Percentiles rank a stretch among this genome's conserved stretches.
Evolutionary conservation across 345 rosid genomes (phyloP).

Genomic region (Alliaria petiolata): DNA sequence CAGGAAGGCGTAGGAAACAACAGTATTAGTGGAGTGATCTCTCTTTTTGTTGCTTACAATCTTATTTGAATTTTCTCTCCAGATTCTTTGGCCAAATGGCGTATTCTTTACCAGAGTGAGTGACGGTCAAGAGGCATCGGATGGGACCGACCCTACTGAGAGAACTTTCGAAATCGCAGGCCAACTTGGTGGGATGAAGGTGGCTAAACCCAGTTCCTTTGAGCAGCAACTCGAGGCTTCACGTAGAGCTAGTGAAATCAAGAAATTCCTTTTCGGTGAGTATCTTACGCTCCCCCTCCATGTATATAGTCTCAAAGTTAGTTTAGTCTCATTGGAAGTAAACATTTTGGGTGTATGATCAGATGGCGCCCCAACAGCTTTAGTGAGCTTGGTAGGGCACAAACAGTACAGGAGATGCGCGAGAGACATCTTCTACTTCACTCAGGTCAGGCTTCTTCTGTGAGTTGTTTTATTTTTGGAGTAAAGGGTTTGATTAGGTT

Average conservation of each 20-base stretch:
- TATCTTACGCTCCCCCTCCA: neutral
- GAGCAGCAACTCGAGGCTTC: slow-evolving; percentile 84
- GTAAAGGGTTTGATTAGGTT: too few species aligned
- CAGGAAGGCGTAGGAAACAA: neutral
- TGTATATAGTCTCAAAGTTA: too few species aligned
- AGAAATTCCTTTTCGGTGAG: slow-evolving; percentile 86
- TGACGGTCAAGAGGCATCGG: slow-evolving; percentile 33
- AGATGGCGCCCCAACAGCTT: slow-evolving; percentile 90
- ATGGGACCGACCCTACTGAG: slow-evolving; percentile 34
- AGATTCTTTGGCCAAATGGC: slow-evolving; percentile 96
- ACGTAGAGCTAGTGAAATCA: slow-evolving; percentile 80
- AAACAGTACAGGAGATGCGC: slow-evolving; percentile 95
- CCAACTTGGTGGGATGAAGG: slow-evolving; percentile 57
- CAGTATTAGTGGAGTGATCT: neutral
- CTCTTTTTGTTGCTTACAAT: slow-evolving; percentile 4
- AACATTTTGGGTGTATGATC: slow-evolving; percentile 25
- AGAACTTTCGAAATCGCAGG: slow-evolving; percentile 36
- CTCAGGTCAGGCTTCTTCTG: slow-evolving; percentile 56
- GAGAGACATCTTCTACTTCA: slow-evolving; percentile 86
- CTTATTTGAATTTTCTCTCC: neutral
- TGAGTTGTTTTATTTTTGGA: too few species aligned
- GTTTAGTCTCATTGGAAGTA: neutral
- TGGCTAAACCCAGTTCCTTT: slow-evolving; percentile 53
- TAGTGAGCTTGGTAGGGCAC: slow-evolving; percentile 86
- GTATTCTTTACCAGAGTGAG: slow-evolving; percentile 61